These are phyloP conservation scores for Phytophthora tubulina DNA, from an alignment of 352 stramenopile genomes.

Conservation along the genomic window DNA sequence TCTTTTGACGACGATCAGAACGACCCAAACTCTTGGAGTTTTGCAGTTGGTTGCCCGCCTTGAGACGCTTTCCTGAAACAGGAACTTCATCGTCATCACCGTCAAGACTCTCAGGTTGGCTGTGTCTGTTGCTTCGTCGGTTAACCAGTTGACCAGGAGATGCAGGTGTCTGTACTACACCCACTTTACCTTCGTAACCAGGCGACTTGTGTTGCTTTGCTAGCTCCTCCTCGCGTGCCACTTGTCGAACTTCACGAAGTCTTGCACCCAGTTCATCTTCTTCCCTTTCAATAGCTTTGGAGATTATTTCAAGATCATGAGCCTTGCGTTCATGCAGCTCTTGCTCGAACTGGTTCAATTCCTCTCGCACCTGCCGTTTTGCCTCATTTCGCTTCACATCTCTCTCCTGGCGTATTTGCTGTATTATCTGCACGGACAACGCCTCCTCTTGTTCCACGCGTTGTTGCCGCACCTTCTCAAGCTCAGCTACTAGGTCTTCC, in stretches of 20 bases:
- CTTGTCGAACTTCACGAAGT: constrained; percentile 48
- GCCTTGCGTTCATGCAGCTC: constrained; percentile 58
- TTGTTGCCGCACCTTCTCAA: constrained; percentile 64
- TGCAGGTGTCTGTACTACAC: neutral
- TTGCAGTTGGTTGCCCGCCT: constrained; percentile 16
- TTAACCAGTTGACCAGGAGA: constrained; percentile 20
- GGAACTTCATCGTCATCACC: constrained; percentile 1
- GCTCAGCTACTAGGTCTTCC: constrained; percentile 67
- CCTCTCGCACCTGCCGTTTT: constrained; percentile 53
- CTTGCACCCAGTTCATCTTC: constrained; percentile 49
- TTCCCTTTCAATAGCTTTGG: constrained; percentile 53
- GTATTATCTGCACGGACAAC: constrained; percentile 54
- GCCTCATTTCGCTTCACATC: constrained; percentile 60
- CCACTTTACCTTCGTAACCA: neutral
- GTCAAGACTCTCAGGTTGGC: constrained; percentile 12
- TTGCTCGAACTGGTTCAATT: constrained; percentile 62
- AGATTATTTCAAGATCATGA: constrained; percentile 52
- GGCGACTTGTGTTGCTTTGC: constrained; percentile 12
- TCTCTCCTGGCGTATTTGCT: constrained; percentile 62
- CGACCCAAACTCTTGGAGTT: constrained; percentile 3
- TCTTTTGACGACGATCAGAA: constrained; percentile 11
- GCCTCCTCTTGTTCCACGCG: constrained; percentile 75
- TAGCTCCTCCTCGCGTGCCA: constrained; percentile 52
- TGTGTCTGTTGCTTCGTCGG: constrained; percentile 2
- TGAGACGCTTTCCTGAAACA: constrained; percentile 4